Evolutionary conservation across 352 stramenopile genomes (phyloP).

Genomic region (Phytophthora megakarya): DNA sequence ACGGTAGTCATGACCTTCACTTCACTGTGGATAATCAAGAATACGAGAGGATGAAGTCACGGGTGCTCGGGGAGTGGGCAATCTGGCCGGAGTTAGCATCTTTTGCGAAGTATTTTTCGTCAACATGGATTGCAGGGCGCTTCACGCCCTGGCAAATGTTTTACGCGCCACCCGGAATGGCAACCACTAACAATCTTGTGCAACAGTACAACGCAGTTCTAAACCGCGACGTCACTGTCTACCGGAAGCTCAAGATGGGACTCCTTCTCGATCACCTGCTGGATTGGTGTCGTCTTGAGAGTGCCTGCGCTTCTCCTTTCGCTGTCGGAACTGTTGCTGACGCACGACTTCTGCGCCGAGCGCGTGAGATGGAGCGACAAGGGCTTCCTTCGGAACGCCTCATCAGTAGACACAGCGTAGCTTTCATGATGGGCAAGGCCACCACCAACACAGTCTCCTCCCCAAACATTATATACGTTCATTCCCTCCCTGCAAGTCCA

Average conservation of each 20-base stretch:
- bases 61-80: neutral
- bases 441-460: neutral
- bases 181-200: constrained; percentile 1
- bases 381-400: neutral
- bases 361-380: constrained; percentile 8
- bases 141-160: constrained; percentile 18
- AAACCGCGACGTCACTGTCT: constrained; percentile 6
- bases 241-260: constrained; percentile 13
- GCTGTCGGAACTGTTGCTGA: neutral
- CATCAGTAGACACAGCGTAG: neutral
- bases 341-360: neutral
- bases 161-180: constrained; percentile 8
- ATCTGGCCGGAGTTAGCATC: neutral
- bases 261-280: neutral
- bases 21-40: neutral
- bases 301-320: neutral
- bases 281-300: constrained; percentile 1
- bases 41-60: neutral
- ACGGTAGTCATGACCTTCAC: constrained; percentile 12
- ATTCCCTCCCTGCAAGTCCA: neutral
- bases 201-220: constrained; percentile 9
- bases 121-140: neutral
- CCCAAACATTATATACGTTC: neutral
- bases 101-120: constrained; percentile 5
- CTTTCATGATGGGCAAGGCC: neutral